Evolutionary conservation across 371 early-diverging fungal genomes (phyloP).

Genomic region (Mortierella sp.): DNA sequence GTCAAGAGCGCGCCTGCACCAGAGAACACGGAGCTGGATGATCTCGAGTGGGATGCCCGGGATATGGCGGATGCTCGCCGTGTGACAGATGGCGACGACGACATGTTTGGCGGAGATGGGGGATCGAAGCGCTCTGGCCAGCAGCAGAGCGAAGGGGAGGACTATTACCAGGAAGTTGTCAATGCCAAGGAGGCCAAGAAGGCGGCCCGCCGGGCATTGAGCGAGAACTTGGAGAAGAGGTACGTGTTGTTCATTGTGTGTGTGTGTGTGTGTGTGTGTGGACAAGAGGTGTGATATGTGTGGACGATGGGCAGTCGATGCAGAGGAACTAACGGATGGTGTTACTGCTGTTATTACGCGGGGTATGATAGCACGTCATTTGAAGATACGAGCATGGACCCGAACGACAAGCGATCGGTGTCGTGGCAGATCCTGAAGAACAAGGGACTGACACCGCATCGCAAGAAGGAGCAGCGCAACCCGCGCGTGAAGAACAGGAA

Average conservation of each 20-base stretch:
- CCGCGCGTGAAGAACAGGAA: slow-evolving; percentile 93
- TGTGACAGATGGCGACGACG: slow-evolving; percentile 36
- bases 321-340: too few relatives aligned
- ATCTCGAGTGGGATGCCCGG: slow-evolving; percentile 66
- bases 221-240: slow-evolving; percentile 56
- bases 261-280: too few relatives aligned
- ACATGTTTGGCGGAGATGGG: slow-evolving; percentile 34
- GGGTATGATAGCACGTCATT: slow-evolving; percentile 50
- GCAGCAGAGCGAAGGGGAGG: slow-evolving; percentile 58
- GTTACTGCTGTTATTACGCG: too few relatives aligned
- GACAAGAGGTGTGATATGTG: too few relatives aligned
- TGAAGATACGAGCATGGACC: slow-evolving; percentile 51
- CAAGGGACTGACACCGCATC: slow-evolving; percentile 93
- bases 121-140: slow-evolving; percentile 52
- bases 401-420: slow-evolving; percentile 79
- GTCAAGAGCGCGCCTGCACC: slow-evolving; percentile 68
- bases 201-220: slow-evolving; percentile 60
- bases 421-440: slow-evolving; percentile 94
- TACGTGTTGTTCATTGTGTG: slow-evolving; percentile 14
- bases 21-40: slow-evolving; percentile 71
- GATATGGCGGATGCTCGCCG: slow-evolving; percentile 60
- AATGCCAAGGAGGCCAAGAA: slow-evolving; percentile 60
- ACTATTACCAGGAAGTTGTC: slow-evolving; percentile 67
- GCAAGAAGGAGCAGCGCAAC: slow-evolving; percentile 95
- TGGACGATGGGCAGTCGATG: too few relatives aligned